Base-by-base conservation (phyloP, 179 eudicot genomes). In the Amaranthus tricolor region DNA sequence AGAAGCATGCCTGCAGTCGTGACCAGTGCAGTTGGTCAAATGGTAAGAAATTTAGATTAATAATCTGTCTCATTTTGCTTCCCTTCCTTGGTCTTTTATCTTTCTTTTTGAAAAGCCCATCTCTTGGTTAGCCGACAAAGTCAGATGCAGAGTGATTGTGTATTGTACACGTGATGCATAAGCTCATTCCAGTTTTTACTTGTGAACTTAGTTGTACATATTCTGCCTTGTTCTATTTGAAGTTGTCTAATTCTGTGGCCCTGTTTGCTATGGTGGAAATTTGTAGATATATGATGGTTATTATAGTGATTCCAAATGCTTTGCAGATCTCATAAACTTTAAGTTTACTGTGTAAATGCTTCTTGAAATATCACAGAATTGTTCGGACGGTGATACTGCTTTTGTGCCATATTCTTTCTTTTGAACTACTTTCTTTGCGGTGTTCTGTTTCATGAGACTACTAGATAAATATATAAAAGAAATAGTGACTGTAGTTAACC, bases 21-120 rank as follows among this genome's bases (percentile, higher is more conserved):
- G 67, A 86, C 94, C 60, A 88, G 85, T 72, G 97, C 96, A 53
- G 85, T 88, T 82, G 98, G 89, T 57, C 97, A 90, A 82, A 92
- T 92, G 97, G 97, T 94, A 82, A 58, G 76, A 58, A 45, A 7
- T 43, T 49, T 59, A 56, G 43, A 13, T 43, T 7, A 40, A 9
- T 62, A n/a, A 60, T 64, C 7, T 43, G 12, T 15, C 70, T 17
- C 10, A 57, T 9, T 40, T 48, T 61, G 11, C 62, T 55, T 74
- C 66, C 5, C n/a, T 45, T 54, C 40, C 21, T 20, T 24, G n/a
- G 45, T 5, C 24, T 15, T 43, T 9, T 44, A 9, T 9, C 12
- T 49, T 49, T 11, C 31, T 45, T 60, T 6, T 7, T 6, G n/a
- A 54, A 13, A 8, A 24, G 16, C 40, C 15, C 16, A n/a, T 21